Conservation (phyloP, 2,329 filamentous ascomycete species). For the Diaporthe citri region DNA sequence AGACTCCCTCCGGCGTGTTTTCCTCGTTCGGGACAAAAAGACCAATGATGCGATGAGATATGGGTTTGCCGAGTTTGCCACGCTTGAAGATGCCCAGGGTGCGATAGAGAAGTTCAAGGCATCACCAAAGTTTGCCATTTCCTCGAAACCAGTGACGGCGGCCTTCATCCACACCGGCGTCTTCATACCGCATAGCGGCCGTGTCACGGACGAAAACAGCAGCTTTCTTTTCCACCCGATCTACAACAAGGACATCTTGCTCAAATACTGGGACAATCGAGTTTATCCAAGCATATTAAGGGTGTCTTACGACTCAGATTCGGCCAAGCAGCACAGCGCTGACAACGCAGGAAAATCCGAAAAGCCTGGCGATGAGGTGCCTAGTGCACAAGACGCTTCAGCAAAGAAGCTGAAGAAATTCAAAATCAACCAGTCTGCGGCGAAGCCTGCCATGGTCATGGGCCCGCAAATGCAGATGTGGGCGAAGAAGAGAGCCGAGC, state of each 20-base stretch:
- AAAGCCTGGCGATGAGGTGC: conserved; percentile 45
- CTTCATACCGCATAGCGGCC: conserved; percentile 79
- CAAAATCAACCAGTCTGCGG: conserved; percentile 59
- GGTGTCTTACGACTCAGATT: conserved; percentile 65
- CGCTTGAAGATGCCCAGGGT: conserved; percentile 79
- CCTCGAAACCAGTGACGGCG: conserved; percentile 77
- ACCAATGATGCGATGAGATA: conserved; percentile 83
- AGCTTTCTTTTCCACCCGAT: conserved; percentile 78
- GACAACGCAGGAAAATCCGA: conserved; percentile 36
- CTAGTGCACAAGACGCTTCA: conserved; percentile 47
- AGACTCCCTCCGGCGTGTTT: conserved; percentile 80
- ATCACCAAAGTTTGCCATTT: conserved; percentile 82
- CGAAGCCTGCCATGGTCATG: conserved; percentile 66
- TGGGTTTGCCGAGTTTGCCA: conserved; percentile 87
- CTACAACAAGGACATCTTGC: conserved; percentile 74
- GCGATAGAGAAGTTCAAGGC: conserved; percentile 80
- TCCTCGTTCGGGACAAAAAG: conserved; percentile 79
- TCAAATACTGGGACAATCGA: conserved; percentile 83
- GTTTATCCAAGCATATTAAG: conserved; percentile 77
- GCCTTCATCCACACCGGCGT: conserved; percentile 88
- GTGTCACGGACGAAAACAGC: conserved; percentile 65
- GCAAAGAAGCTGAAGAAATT: conserved; percentile 68
- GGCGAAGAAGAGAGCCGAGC: conserved; percentile 77
- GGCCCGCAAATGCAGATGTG: conserved; percentile 78
- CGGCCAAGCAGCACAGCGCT: conserved; percentile 41